phyloP scores from a whole-genome alignment of 1,139 yeast species.

The Zygosaccharomyces sapae region DNA sequence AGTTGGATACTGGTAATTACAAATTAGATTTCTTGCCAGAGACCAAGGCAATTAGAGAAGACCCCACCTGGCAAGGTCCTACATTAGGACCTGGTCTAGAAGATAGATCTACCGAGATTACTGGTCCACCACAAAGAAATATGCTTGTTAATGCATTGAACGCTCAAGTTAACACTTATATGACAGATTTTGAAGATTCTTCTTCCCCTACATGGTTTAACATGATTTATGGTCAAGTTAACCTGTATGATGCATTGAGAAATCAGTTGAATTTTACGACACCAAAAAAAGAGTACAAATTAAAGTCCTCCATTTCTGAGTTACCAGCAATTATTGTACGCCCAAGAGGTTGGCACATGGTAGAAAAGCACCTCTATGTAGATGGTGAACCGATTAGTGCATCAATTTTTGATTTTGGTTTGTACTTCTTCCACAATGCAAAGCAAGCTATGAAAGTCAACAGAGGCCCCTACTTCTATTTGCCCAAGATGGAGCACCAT shows the following conservation, averaged over 20 bases:
- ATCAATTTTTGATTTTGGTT: slow-evolving; percentile 72
- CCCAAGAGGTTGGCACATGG: slow-evolving; percentile 87
- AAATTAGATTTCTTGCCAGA: slow-evolving; percentile 59
- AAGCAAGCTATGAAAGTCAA: slow-evolving; percentile 53
- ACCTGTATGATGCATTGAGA: slow-evolving; percentile 82
- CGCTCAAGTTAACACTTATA: slow-evolving; percentile 83
- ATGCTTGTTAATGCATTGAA: slow-evolving; percentile 93
- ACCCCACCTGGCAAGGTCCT: slow-evolving; percentile 73
- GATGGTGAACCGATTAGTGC: slow-evolving; percentile 77
- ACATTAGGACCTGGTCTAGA: slow-evolving; percentile 59
- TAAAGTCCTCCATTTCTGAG: slow-evolving; percentile 46
- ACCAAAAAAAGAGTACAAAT: slow-evolving; percentile 49
- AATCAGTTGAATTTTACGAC: slow-evolving; percentile 55
- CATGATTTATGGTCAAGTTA: slow-evolving; percentile 84
- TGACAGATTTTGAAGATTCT: slow-evolving; percentile 95
- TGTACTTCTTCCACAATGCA: slow-evolving; percentile 70
- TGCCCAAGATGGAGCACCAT: slow-evolving; percentile 79
- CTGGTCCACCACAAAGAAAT: slow-evolving; percentile 86
- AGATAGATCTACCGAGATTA: slow-evolving; percentile 76
- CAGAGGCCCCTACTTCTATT: slow-evolving; percentile 68
- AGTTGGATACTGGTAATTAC: slow-evolving; percentile 57
- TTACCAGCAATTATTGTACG: slow-evolving; percentile 72
- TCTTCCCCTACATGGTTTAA: slow-evolving; percentile 94
- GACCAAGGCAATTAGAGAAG: slow-evolving; percentile 61
- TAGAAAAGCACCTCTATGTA: slow-evolving; percentile 63